Base-by-base conservation (phyloP, 2,329 filamentous ascomycete species). In the Mycocentrospora acerina region DNA sequence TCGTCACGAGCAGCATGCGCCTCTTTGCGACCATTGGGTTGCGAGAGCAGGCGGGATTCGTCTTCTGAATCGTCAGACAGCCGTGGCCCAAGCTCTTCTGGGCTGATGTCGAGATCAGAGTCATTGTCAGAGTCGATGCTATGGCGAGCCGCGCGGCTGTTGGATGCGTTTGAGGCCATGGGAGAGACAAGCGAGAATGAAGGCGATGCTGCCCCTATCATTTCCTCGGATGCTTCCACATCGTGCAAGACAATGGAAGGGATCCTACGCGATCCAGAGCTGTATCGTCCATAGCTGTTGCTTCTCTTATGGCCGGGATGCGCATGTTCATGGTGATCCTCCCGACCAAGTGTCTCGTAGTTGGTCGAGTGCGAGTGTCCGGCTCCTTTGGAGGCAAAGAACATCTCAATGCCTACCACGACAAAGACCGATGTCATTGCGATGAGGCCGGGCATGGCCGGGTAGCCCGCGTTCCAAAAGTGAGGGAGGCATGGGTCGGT, bases 381-480 rank as follows among this genome's bases (percentile, higher is more conserved):
- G 7, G 79, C 80, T 4, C 81, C 81, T 59, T 78, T 77, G 36
- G 84, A 86, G 0, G 89, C 90, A 53, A 97, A 83, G 64, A 90
- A 89, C 71, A 93, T 95, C 67, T 97, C 91, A 35, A 96, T 78
- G 2, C 82, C 80, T 6, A 95, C 88, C 3, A 96, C 90, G 4
- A 86, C 72, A 42, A 71, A 69, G 14, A 71, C 67, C 0, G 67
- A 56, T 4, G 52, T 51, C 66, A 69, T 69, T 31, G 66, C 66
- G 33, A 69, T 60, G 7, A 69, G 42, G 8, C 66, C 66, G 5
- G 66, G 62, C 62, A 68, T 68, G 34, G 66, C 61, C 38, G 64
- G 44, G 35, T 69, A 69, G 36, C 62, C 57, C n/a, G 59, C 35
- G 43, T 62, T 69, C 66, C 66, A 69, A 32, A 69, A 68, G 25